These are phyloP conservation scores for Leptodermis oblonga DNA, from an alignment of 257 asterid genomes.

Conservation along the genomic window DNA sequence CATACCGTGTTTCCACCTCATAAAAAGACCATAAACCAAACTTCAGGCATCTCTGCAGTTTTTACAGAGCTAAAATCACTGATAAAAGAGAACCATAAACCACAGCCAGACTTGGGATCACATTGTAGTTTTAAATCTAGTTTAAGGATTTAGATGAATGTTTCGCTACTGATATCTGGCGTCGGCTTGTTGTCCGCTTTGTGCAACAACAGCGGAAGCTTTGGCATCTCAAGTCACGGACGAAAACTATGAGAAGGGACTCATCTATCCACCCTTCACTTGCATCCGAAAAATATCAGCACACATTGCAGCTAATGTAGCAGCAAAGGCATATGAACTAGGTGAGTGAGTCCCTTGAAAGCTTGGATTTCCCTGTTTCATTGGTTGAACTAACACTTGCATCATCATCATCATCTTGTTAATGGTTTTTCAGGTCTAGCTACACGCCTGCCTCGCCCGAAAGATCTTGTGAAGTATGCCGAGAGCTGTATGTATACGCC, in stretches of 20 bases:
- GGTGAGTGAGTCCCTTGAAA: slow-evolving; percentile 39
- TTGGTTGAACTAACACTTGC: background rate
- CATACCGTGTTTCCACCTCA: no score
- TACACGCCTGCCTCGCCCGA: slow-evolving; percentile 79
- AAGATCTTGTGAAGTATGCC: slow-evolving; percentile 67
- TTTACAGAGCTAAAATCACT: no score
- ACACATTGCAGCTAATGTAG: slow-evolving; percentile 81
- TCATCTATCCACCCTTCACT: slow-evolving; percentile 80
- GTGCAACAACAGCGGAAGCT: slow-evolving; percentile 62
- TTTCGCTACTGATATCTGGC: slow-evolving; percentile 2
- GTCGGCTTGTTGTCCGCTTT: background rate
- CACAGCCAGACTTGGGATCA: background rate
- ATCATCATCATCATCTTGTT: background rate
- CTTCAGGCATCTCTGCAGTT: no score
- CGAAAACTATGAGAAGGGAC: slow-evolving; percentile 70
- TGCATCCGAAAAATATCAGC: slow-evolving; percentile 83
- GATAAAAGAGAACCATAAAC: background rate
- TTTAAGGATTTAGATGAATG: background rate
- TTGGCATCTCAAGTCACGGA: slow-evolving; percentile 67
- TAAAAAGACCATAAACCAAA: no score
- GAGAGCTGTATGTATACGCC: slow-evolving; percentile 97
- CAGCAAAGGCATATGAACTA: slow-evolving; percentile 90
- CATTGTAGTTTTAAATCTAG: background rate
- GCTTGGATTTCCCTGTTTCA: background rate
- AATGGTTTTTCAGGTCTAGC: slow-evolving; percentile 68